phyloP scores from a whole-genome alignment of 2,329 filamentous ascomycete species.

The Neocucurbitaria cava region DNA sequence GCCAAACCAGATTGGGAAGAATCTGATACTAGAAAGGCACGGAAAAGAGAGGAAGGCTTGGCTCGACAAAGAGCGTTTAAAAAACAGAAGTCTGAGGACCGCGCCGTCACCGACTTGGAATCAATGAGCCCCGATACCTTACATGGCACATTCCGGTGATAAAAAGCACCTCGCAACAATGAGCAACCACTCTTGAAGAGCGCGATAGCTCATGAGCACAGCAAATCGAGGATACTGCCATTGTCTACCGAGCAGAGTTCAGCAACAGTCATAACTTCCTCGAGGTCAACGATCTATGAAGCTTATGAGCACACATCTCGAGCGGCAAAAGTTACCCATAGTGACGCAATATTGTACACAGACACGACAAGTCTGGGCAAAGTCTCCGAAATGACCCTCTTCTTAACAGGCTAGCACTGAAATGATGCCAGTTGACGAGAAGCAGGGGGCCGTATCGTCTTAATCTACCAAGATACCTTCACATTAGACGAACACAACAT shows the following conservation, averaged over 20 bases:
- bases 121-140: neutral
- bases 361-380: neutral
- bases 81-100: neutral
- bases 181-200: neutral
- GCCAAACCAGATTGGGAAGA: constrained; percentile 50
- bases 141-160: constrained; percentile 1
- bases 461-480: neutral
- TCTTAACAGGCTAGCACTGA: neutral
- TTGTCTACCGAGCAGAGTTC: neutral
- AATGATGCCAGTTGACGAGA: neutral
- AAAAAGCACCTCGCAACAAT: neutral
- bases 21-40: constrained; percentile 44
- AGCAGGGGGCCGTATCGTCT: neutral
- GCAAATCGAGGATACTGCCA: neutral
- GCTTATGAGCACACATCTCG: neutral
- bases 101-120: neutral
- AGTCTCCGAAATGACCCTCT: neutral
- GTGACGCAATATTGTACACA: neutral
- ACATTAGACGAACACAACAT: neutral
- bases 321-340: no score
- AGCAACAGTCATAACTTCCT: neutral
- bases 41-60: constrained; percentile 56
- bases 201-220: neutral
- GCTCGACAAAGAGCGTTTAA: constrained; percentile 54
- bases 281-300: neutral